Evolutionary conservation across 2,329 filamentous ascomycete genomes (phyloP), one percentile per base, ranked within the genome.

Genomic region (Pyricularia sp.): DNA sequence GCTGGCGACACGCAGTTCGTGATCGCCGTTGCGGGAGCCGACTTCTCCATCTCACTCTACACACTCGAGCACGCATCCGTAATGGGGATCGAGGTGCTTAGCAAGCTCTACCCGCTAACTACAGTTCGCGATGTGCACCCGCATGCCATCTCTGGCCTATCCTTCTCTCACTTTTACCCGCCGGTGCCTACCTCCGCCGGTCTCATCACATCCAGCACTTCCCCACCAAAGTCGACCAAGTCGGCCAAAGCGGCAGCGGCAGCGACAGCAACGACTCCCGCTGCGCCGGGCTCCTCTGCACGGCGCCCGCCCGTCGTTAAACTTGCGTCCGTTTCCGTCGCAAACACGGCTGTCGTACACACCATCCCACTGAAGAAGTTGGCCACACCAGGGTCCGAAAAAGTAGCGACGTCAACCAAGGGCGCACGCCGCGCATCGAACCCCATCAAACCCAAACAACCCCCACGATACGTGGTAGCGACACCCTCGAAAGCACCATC

Each of bases 261-360:
- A 0, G 9, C 65, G 12, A 20, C 67, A 0, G 9, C 65, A 9
- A 20, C 64, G 67, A 81, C 84, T 71, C 81, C 79, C 3, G 76
- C 81, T 73, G 77, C 80, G 68, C 80, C 80, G 67, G 75, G 77
- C 55, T 82, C 86, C 20, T 26, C 65, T 20, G 23, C 23, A n/a
- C 30, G 65, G 6, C 30, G 65, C 5, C 31, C 66, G n/a, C 20
- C 85, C 89, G 73, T 87, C 74, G 81, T 96, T 73, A 92, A 92
- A 73, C 86, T 97, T 3, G 93, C 92, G 33, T 94, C 91, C 65
- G 90, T 92, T 59, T 93, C 91, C 66, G 88, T 96, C 73, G 90
- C 88, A 70, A 94, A 93, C 76, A 92, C 89, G 0, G 87, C 93
- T 59, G 88, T 91, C 33, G 89, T 97, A 30, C 92, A 97, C 78